Evolutionary conservation across 2,329 filamentous ascomycete species (phyloP).

Genomic region (Nemania abortiva): DNA sequence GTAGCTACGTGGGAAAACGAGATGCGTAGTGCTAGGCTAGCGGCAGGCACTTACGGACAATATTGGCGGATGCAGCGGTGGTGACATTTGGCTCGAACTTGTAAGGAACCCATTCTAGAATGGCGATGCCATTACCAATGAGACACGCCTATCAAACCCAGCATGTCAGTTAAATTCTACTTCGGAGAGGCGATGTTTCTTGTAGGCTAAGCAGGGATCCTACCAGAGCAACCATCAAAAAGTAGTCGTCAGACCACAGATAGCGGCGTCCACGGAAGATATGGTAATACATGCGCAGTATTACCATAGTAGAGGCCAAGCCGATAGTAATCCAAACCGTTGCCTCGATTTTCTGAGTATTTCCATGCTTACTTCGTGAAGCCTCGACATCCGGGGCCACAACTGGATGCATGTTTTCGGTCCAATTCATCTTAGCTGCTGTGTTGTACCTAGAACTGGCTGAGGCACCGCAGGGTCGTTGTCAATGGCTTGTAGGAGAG

Average conservation of each 20-base stretch:
- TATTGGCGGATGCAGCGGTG: neutral
- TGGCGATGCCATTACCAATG: conserved; percentile 31
- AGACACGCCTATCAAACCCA: conserved; percentile 26
- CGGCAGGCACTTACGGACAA: conserved; percentile 30
- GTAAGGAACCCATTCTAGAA: conserved; percentile 32
- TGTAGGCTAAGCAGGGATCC: neutral
- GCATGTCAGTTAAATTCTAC: neutral
- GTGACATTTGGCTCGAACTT: conserved; percentile 35
- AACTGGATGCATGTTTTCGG: conserved; percentile 2
- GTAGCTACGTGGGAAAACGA: neutral
- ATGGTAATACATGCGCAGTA: conserved; percentile 35
- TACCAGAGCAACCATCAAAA: conserved; percentile 39
- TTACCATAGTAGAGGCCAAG: conserved; percentile 25
- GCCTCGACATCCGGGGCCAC: conserved; percentile 33
- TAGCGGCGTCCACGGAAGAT: conserved; percentile 29
- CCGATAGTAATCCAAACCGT: conserved; percentile 25
- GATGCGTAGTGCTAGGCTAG: neutral
- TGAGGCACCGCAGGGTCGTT: neutral
- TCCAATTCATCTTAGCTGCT: conserved; percentile 12
- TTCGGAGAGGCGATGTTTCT: neutral
- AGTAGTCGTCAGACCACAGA: conserved; percentile 38
- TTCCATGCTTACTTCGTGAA: conserved; percentile 11
- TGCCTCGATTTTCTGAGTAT: conserved; percentile 15
- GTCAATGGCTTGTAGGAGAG: neutral
- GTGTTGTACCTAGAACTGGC: neutral